Evolutionary conservation across 306 rosid genomes (phyloP).

Genomic region (Astragalus glycyphyllos): DNA sequence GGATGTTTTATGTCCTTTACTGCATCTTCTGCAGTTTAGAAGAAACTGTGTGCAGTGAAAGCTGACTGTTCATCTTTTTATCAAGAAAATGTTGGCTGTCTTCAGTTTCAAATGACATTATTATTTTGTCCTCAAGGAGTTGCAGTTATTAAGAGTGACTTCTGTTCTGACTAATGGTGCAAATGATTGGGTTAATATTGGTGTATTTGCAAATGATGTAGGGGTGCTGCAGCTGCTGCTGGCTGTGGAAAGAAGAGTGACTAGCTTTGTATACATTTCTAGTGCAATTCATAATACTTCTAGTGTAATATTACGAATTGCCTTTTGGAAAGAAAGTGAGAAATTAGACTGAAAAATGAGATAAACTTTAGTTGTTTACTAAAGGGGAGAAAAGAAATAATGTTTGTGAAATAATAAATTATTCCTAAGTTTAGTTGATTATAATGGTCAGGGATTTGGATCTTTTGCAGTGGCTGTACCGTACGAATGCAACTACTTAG

Average conservation of each 20-base stretch:
- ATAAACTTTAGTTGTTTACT: neutral
- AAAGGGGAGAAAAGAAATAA: neutral
- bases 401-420: too few relatives aligned
- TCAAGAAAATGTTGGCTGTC: conserved; percentile 18
- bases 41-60: conserved; percentile 50
- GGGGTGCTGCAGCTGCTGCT: too few relatives aligned
- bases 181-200: conserved; percentile 10
- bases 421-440: too few relatives aligned
- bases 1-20: conserved; percentile 83
- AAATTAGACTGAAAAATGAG: too few relatives aligned
- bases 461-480: too few relatives aligned
- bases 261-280: conserved; percentile 21
- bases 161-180: conserved; percentile 10
- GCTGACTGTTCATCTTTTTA: conserved; percentile 41
- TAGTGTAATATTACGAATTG: conserved; percentile 10
- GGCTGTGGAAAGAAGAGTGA: conserved; percentile 1
- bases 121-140: conserved; percentile 7
- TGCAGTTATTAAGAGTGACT: neutral
- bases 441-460: too few relatives aligned
- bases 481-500: too few relatives aligned
- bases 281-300: conserved; percentile 13
- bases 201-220: conserved; percentile 17
- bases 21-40: conserved; percentile 81
- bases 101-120: conserved; percentile 33
- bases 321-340: neutral